Percentiles rank a stretch among this genome's conserved stretches.
phyloP scores from a whole-genome alignment of 257 asterid genomes.

The Nicotiana tabacum region DNA sequence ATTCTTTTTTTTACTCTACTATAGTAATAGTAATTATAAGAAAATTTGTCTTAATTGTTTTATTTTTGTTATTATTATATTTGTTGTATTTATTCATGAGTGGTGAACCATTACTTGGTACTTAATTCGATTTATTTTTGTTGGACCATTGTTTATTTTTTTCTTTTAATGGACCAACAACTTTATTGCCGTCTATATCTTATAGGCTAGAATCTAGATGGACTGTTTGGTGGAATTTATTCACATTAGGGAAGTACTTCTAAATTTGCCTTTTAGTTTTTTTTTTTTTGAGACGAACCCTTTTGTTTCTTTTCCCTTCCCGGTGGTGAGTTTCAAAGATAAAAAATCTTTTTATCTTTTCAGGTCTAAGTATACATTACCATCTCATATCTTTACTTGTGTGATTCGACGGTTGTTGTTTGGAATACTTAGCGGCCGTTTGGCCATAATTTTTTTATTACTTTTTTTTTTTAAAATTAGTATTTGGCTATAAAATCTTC shows the following conservation, averaged over 20 bases:
- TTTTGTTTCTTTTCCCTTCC: too few relatives aligned
- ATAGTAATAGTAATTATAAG: not conserved
- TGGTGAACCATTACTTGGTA: not conserved
- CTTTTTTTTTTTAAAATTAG: too few relatives aligned
- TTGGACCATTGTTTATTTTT: constrained; percentile 4
- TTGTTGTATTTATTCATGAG: not conserved
- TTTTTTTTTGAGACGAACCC: too few relatives aligned
- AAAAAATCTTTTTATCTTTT: too few relatives aligned
- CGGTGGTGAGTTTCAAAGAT: too few relatives aligned
- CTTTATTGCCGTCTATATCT: not conserved
- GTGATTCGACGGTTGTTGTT: too few relatives aligned
- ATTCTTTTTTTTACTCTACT: not conserved
- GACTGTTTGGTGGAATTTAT: not conserved
- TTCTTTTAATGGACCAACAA: not conserved
- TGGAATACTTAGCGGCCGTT: too few relatives aligned
- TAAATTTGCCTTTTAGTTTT: not conserved
- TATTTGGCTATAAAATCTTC: too few relatives aligned
- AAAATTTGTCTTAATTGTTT: not conserved
- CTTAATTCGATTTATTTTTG: not conserved
- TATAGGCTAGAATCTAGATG: not conserved
- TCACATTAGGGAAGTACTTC: not conserved
- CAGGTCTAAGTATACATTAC: fast-evolving
- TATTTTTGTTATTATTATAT: not conserved
- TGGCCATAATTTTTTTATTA: too few relatives aligned
- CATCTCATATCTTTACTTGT: too few relatives aligned